phyloP scores from a whole-genome alignment of 768 basidiomycete genomes.

The Cantharellus anzutake region DNA sequence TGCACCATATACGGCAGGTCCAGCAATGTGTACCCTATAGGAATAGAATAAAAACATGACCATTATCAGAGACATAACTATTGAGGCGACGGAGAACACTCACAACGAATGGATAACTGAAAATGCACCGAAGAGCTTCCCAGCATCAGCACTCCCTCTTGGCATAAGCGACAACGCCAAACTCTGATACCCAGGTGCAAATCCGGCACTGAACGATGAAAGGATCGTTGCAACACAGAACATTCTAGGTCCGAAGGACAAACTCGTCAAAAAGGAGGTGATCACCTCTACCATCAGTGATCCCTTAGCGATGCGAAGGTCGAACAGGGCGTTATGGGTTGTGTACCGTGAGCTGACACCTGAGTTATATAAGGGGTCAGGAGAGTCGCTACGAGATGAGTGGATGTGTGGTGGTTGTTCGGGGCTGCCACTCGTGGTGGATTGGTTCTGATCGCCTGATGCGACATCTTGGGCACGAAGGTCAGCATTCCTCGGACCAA shows the following conservation, averaged over 20 bases:
- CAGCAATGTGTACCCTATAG: background rate
- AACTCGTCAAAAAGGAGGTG: background rate
- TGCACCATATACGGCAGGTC: constrained; percentile 2
- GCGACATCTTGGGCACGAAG: background rate
- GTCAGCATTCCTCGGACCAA: background rate
- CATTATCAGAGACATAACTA: background rate
- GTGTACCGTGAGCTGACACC: background rate
- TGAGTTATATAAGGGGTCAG: background rate
- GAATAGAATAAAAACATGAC: background rate
- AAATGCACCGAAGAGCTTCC: constrained; percentile 8
- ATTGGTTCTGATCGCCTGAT: background rate
- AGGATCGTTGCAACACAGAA: background rate
- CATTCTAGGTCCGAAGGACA: background rate
- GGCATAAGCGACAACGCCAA: constrained; percentile 5
- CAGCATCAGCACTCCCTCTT: constrained; percentile 3
- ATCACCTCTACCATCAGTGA: background rate
- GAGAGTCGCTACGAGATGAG: background rate
- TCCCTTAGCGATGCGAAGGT: constrained; percentile 1
- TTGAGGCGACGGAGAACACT: background rate
- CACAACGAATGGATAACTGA: constrained; percentile 1
- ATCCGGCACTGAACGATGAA: constrained; percentile 1
- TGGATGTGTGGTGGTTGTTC: no score
- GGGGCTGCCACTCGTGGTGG: background rate
- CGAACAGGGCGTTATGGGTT: constrained; percentile 1
- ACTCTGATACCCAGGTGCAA: constrained; percentile 2